Evolutionary conservation across 768 basidiomycete species (phyloP), one percentile per base, ranked within the genome.

Genomic region (Termitomyces sp.): DNA sequence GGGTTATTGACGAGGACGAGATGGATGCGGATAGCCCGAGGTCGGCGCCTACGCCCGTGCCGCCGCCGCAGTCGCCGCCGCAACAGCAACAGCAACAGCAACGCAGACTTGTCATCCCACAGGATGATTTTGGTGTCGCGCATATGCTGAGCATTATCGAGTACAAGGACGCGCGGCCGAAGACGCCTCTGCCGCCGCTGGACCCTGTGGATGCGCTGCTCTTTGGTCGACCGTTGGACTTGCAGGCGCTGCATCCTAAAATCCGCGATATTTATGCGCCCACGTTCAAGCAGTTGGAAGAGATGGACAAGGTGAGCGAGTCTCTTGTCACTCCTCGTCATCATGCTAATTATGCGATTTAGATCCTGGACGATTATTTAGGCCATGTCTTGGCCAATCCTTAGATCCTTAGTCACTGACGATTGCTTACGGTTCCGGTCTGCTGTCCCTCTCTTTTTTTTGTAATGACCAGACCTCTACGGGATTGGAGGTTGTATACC

Each of bases 71-170:
- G 5, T 13, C 12, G 38, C 14, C 0, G 5, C 38, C 4, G 32
- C 6, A 5, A 16, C 14, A 14, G 5, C 40, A 41, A 7, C 44
- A 47, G 23, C 28, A 23, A 1, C 73, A 74, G 44, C 72, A 72
- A 51, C 83, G 77, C 61, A 80, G 73, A 48, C 76, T 79, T 36
- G 69, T 82, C 46, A 71, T 88, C 50, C 83, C 83, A n/a, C 81
- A 79, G 61, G 86, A 95, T 67, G 93, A 95, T 70, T 95, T 95
- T 72, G 95, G 95, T 2, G 76, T 96, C 28, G 74, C 83, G 8
- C 81, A 86, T 54, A 94, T 97, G 91, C 81, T 97, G 81, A 88
- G 91, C 28, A 79, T 95, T 46, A 93, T 97, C 57, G 88, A 94
- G 70, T 80, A 82, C 40, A 79, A 80, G 36, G 85, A 84, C 28